Evolutionary conservation across 2,329 filamentous ascomycete genomes (phyloP).

Genomic region (Aspergillus phoenicis): DNA sequence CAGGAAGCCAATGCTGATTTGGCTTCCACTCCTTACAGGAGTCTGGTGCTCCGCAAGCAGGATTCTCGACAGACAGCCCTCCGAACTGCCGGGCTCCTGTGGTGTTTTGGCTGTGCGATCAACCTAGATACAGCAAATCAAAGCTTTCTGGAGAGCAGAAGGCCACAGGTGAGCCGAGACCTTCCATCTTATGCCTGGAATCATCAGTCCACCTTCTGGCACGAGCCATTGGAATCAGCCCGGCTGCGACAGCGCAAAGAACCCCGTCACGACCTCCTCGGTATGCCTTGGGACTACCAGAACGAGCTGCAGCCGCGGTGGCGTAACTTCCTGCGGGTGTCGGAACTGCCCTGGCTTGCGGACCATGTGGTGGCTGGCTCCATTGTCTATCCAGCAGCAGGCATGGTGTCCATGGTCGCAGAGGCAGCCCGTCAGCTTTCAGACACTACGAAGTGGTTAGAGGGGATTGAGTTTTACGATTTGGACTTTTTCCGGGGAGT

Average conservation of each 20-base stretch:
- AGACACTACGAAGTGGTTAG: neutral
- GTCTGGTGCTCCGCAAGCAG: constrained; percentile 16
- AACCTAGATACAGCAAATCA: constrained; percentile 7
- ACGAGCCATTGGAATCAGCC: constrained; percentile 28
- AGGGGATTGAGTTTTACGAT: neutral
- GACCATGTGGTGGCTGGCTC: constrained; percentile 44
- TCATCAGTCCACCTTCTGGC: constrained; percentile 43
- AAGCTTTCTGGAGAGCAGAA: neutral
- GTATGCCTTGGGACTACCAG: constrained; percentile 21
- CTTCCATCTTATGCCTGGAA: constrained; percentile 49
- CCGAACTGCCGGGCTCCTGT: constrained; percentile 18
- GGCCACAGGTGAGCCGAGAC: constrained; percentile 21
- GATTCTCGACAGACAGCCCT: constrained; percentile 16
- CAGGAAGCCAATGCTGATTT: no score
- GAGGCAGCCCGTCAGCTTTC: constrained; percentile 25
- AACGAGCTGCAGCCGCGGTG: constrained; percentile 39
- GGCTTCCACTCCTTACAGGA: constrained; percentile 13
- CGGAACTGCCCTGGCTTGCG: constrained; percentile 45
- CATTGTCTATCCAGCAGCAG: constrained; percentile 30
- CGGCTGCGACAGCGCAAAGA: constrained; percentile 26
- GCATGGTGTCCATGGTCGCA: constrained; percentile 27
- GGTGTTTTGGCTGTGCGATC: constrained; percentile 17
- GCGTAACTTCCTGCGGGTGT: constrained; percentile 48
- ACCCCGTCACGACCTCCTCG: constrained; percentile 27
- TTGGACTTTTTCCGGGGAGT: constrained; percentile 20